These are phyloP conservation scores for Drosera capensis DNA, from an alignment of 148 eudicot species.

Conservation along the genomic window DNA sequence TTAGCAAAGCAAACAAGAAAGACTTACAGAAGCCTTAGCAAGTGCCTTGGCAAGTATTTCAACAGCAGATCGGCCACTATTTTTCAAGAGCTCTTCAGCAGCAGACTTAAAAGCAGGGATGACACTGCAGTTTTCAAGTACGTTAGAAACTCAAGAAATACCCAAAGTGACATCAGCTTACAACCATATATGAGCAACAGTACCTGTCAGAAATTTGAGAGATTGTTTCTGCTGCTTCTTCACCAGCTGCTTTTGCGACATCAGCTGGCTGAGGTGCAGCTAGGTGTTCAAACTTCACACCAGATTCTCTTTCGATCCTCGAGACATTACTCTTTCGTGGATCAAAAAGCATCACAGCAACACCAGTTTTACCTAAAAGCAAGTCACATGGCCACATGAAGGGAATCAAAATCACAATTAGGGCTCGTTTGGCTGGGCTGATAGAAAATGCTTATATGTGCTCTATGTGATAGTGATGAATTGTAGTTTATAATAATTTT, in stretches of 20 bases:
- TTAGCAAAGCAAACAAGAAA: not conserved
- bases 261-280: slow-evolving; percentile 93
- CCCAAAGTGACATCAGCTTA: not conserved
- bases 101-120: slow-evolving; percentile 80
- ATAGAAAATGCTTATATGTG: not conserved
- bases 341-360: slow-evolving; percentile 92
- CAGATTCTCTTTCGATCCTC: slow-evolving; percentile 81
- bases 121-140: slow-evolving; percentile 31
- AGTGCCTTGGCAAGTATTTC: slow-evolving; percentile 88
- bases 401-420: not conserved
- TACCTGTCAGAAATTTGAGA: slow-evolving; percentile 68
- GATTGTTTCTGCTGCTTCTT: slow-evolving; percentile 51
- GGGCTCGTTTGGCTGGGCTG: no score
- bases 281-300: slow-evolving; percentile 81
- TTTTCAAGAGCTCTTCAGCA: slow-evolving; percentile 73
- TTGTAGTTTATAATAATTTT: no score
- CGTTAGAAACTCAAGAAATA: not conserved
- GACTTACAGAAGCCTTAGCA: slow-evolving; percentile 74
- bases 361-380: slow-evolving; percentile 59
- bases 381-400: not conserved
- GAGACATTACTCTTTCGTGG: slow-evolving; percentile 50
- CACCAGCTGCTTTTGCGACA: slow-evolving; percentile 83
- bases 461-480: not conserved
- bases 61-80: slow-evolving; percentile 52
- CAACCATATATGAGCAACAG: not conserved